A percentile compares a stretch with the other conserved stretches of the same genome.
phyloP scores from a whole-genome alignment of 2,329 filamentous ascomycete genomes.

The Colletotrichum eleusines region DNA sequence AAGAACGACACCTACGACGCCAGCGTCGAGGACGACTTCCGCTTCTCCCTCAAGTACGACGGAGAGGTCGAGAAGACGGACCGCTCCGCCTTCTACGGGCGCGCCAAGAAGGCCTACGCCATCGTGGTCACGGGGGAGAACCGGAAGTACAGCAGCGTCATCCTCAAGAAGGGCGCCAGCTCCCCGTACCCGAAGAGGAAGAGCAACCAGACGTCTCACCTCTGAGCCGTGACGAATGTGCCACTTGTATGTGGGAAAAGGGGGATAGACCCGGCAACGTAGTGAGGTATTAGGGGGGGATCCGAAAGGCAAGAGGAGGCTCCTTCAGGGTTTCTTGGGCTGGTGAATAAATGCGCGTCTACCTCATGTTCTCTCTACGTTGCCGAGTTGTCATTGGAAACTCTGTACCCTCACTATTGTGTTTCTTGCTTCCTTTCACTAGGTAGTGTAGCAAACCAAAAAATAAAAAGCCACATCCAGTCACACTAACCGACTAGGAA shows the following conservation, averaged over 20 bases:
- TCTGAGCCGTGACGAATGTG: background rate
- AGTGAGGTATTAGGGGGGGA: background rate
- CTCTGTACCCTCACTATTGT: background rate
- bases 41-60: slow-evolving; percentile 29
- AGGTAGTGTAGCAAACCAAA: background rate
- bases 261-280: background rate
- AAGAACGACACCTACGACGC: slow-evolving; percentile 34
- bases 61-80: slow-evolving; percentile 37
- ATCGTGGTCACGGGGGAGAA: slow-evolving; percentile 34
- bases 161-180: slow-evolving; percentile 34
- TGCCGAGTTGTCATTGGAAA: background rate
- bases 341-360: background rate
- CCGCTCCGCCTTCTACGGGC: slow-evolving; percentile 26
- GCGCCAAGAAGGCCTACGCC: slow-evolving; percentile 35
- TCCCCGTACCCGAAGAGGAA: background rate
- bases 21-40: slow-evolving; percentile 34
- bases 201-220: background rate
- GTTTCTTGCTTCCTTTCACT: background rate
- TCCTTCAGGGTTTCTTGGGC: background rate
- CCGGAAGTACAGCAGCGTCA: slow-evolving; percentile 35
- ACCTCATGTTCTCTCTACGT: background rate
- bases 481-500: background rate
- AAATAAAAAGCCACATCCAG: background rate
- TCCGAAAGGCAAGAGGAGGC: background rate
- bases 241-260: background rate